Base-by-base conservation (phyloP, 1,284 basidiomycete species). In the Farysia itapuensis region DNA sequence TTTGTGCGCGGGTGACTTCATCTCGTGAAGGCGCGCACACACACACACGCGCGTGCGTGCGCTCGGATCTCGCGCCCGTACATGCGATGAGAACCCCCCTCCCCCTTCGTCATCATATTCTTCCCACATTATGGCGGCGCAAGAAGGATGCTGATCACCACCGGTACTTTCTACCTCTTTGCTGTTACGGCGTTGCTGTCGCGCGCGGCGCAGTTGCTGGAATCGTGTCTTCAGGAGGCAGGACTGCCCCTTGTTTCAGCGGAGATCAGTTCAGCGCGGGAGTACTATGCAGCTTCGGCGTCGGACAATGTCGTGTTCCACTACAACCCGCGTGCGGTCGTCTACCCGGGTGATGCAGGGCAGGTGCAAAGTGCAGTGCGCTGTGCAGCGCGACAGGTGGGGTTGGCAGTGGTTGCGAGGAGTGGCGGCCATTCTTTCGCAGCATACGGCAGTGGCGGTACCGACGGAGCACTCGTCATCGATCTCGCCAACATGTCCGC, bases 371-470 rank as follows among this genome's bases (percentile, higher is more conserved):
- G 50, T 8, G 69, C 71, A 1, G 64, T 78, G 3, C 34, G 39
- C 1, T 77, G 76, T 46, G 76, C 63, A 33, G 40, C 52, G 6
- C 15, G 8, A 16, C 31, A 42, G 34, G 48, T 24, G 30, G 44
- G 18, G 41, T 61, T 20, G 33, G 33, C 70, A 21, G 70, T 78
- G 21, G 60, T 65, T 13, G 75, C 77, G 5, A 46, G 77, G 7
- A 68, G 70, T 16, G 77, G 77, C 5, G 77, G 77, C 3, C 77
- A 78, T 34, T 70, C 66, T 4, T 78, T 78, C 35, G 75, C 65
- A 9, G 65, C 67, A 4, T 67, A 35, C 39, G 66, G 69, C 9
- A 70, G 65, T 22, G 77, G 67, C 22, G 65, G 75, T 3, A 59
- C 50, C 54, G 70, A 73, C 34, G 69, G 73, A 13, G 63, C 69